phyloP scores from a whole-genome alignment of 1,139 yeast genomes.

The Yamadazyma kanchanaburiensis region DNA sequence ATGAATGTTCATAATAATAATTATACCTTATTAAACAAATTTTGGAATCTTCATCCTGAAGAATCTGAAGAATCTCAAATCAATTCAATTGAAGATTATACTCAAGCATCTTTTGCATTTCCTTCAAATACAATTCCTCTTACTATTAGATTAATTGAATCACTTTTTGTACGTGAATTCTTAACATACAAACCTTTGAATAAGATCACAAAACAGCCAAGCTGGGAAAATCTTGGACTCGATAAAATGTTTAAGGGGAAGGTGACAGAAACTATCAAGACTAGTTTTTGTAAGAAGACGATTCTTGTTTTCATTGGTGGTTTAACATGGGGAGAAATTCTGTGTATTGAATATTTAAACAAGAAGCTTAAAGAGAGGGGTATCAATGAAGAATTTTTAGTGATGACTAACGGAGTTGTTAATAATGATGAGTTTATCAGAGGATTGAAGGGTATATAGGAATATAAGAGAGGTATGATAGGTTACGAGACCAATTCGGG shows the following conservation, averaged over 20 bases:
- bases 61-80: slow-evolving; percentile 15
- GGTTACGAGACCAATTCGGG: no score
- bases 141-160: slow-evolving; percentile 44
- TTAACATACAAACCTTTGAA: slow-evolving; percentile 40
- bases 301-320: slow-evolving; percentile 68
- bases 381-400: slow-evolving; percentile 40
- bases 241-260: slow-evolving; percentile 39
- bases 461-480: no score
- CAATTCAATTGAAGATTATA: slow-evolving; percentile 23
- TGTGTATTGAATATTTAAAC: slow-evolving; percentile 59
- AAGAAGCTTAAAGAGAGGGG: slow-evolving; percentile 28
- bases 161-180: slow-evolving; percentile 48
- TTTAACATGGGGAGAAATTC: slow-evolving; percentile 71
- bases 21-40: slow-evolving; percentile 38
- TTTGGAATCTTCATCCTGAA: slow-evolving; percentile 44
- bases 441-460: no score
- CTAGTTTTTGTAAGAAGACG: slow-evolving; percentile 16
- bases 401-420: slow-evolving; percentile 57
- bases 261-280: slow-evolving; percentile 31
- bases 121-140: slow-evolving; percentile 55
- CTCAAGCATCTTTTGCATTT: slow-evolving; percentile 48
- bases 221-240: slow-evolving; percentile 41
- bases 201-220: slow-evolving; percentile 37
- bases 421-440: slow-evolving; percentile 40
- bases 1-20: slow-evolving; percentile 29